phyloP scores from a whole-genome alignment of 2,329 filamentous ascomycete species.

The Trichoderma sp. region DNA sequence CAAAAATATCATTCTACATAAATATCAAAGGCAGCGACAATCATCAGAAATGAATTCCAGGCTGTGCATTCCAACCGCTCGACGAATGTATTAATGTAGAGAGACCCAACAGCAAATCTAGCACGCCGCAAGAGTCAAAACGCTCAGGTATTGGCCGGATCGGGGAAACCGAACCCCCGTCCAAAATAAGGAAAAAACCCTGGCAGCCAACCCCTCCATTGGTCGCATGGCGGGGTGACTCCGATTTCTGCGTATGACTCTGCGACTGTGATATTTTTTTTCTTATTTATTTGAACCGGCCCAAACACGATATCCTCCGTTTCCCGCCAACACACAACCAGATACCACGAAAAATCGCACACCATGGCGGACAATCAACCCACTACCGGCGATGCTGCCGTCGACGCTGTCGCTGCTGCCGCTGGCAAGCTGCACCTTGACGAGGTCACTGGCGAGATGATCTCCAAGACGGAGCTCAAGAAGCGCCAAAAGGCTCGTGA shows the following conservation, averaged over 20 bases:
- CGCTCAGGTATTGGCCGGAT: not conserved
- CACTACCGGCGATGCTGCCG: constrained; percentile 39
- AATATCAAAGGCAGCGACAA: not conserved
- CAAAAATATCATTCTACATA: not conserved
- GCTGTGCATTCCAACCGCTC: not conserved
- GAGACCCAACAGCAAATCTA: not conserved
- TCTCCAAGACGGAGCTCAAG: constrained; percentile 90
- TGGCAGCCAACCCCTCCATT: constrained; percentile 18
- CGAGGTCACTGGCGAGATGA: constrained; percentile 85
- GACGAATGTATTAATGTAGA: not conserved
- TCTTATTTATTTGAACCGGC: not conserved
- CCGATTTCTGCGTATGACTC: constrained; percentile 18
- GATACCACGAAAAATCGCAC: not conserved
- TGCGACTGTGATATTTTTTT: constrained; percentile 13
- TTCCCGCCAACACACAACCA: not conserved
- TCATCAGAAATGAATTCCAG: not conserved
- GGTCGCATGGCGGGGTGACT: constrained; percentile 23
- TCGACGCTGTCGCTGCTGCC: constrained; percentile 55
- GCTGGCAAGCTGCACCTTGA: constrained; percentile 80
- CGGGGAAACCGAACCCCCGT: constrained; percentile 16
- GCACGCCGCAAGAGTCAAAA: not conserved
- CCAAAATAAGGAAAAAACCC: not conserved
- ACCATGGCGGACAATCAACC: constrained; percentile 38
- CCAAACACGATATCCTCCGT: not conserved
- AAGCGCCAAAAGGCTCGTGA: constrained; percentile 90